Evolutionary conservation across 495 filamentous ascomycete genomes (phyloP), one percentile per base, ranked within the genome.

Genomic region (Aspergillus affinis): DNA sequence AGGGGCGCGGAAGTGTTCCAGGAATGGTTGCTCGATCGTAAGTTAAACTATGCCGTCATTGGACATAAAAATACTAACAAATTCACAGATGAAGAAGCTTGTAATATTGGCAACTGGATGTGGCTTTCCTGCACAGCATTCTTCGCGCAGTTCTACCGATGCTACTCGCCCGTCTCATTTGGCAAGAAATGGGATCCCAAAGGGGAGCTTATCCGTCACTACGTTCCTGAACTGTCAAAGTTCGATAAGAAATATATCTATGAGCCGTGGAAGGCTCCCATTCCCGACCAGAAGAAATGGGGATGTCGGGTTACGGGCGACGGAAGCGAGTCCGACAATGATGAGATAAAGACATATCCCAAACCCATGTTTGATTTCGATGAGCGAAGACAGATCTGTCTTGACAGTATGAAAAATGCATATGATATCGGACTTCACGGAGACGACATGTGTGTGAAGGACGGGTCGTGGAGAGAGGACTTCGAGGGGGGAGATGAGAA

Each of bases 291-390:
- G 71, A 85, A 80, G 29, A 32, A 32, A 57, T 85, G 84, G 51
- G 79, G 82, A 0, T 85, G 86, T 49, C 61, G 77, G 29, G 71
- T 89, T 29, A 81, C 77, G 26, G 82, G 83, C 0, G 82, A 85
- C 63, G 82, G 78, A 7, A 68, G 71, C 0, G 47, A 63, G 10
- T 66, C 63, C 19, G 70, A 73, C 9, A 71, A 62, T 8, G 74
- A 74, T 3, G 73, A 67, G 21, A 36, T 70, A n/a, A 64, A 68
- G 18, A 58, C 72, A 1, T 91, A 91, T 71, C 86, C 87, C 15
- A 84, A 84, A 61, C 84, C 85, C 3, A 90, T 90, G 83, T 89
- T 91, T 68, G 85, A 91, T 72, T 90, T 91, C 59, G 66, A 73
- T 27, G 74, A 81, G 62, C 71, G 84, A 59, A 78, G 84, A 46